Percentiles rank a stretch among this genome's conserved stretches.
Evolutionary conservation across 306 rosid species (phyloP).

Genomic region (Neltuma alba): DNA sequence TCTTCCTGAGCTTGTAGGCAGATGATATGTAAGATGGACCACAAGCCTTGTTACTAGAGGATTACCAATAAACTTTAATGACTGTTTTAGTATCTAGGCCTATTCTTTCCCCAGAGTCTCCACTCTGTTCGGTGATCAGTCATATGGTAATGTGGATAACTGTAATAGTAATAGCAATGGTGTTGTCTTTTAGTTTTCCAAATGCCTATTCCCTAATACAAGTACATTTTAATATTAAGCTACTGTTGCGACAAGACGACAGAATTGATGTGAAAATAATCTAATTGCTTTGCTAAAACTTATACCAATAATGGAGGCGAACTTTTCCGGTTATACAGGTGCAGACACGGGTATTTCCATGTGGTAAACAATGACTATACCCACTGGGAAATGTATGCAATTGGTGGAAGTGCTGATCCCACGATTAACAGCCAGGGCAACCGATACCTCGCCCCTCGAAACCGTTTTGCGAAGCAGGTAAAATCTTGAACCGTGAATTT

Average conservation of each 20-base stretch:
- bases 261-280: not conserved
- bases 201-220: not conserved
- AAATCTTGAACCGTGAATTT: not conserved
- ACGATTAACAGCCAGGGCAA: constrained; percentile 98
- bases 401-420: constrained; percentile 97
- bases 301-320: not conserved
- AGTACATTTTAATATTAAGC: not conserved
- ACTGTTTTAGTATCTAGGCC: not conserved
- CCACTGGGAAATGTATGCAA: constrained; percentile 99
- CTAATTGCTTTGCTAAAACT: not conserved
- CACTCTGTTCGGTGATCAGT: not conserved
- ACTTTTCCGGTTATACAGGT: constrained; percentile 55
- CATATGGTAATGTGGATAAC: not conserved
- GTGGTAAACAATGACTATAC: constrained; percentile 99
- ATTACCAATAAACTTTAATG: not conserved
- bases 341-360: constrained; percentile 97
- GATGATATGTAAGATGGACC: not conserved
- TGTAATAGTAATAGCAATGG: not conserved
- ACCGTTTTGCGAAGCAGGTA: constrained; percentile 91
- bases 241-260: not conserved
- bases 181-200: not conserved
- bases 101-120: not conserved
- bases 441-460: constrained; percentile 85
- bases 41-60: not conserved
- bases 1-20: not conserved